A percentile compares a stretch with the other conserved stretches of the same genome.
phyloP scores from a whole-genome alignment of 1,139 yeast genomes.

The Yamadazyma taylorii region DNA sequence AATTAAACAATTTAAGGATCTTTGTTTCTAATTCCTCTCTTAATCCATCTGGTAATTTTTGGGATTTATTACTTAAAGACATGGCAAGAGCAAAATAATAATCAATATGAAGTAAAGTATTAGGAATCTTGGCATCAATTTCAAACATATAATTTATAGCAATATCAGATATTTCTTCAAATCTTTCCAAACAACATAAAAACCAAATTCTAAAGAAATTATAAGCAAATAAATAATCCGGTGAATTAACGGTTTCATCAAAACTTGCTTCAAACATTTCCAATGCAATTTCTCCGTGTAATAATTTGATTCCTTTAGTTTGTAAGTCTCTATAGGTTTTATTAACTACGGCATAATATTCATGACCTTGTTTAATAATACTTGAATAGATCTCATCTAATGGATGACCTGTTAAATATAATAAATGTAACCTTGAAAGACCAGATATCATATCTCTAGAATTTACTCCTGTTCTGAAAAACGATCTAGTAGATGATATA shows the following conservation, averaged over 20 bases:
- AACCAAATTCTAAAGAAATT: slow-evolving; percentile 7
- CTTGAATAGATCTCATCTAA: slow-evolving; percentile 7
- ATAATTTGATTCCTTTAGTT: slow-evolving; percentile 15
- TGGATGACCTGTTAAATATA: slow-evolving; percentile 21
- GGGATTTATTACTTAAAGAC: slow-evolving; percentile 4
- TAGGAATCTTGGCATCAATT: slow-evolving; percentile 22
- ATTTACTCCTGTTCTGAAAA: slow-evolving; percentile 12
- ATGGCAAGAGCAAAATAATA: slow-evolving; percentile 17
- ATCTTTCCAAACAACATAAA: slow-evolving; percentile 13
- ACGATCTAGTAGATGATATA: slow-evolving; percentile 19
- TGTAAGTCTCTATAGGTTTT: slow-evolving; percentile 7
- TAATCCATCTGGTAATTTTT: not conserved
- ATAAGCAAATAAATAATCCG: slow-evolving; percentile 10
- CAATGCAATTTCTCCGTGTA: slow-evolving; percentile 19
- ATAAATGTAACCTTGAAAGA: slow-evolving; percentile 18
- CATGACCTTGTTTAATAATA: slow-evolving; percentile 9
- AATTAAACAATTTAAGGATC: slow-evolving; percentile 23
- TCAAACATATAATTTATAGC: slow-evolving; percentile 17
- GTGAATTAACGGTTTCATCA: slow-evolving; percentile 3
- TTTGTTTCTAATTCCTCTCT: slow-evolving; percentile 6
- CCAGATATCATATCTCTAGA: slow-evolving; percentile 17
- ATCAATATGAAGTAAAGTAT: slow-evolving; percentile 25
- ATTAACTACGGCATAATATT: slow-evolving; percentile 8
- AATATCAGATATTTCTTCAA: slow-evolving; percentile 23
- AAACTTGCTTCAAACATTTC: slow-evolving; percentile 16